Percentiles rank a stretch among this genome's conserved stretches.
phyloP scores from a whole-genome alignment of 2,329 filamentous ascomycete genomes.

The Diaporthe sp. region DNA sequence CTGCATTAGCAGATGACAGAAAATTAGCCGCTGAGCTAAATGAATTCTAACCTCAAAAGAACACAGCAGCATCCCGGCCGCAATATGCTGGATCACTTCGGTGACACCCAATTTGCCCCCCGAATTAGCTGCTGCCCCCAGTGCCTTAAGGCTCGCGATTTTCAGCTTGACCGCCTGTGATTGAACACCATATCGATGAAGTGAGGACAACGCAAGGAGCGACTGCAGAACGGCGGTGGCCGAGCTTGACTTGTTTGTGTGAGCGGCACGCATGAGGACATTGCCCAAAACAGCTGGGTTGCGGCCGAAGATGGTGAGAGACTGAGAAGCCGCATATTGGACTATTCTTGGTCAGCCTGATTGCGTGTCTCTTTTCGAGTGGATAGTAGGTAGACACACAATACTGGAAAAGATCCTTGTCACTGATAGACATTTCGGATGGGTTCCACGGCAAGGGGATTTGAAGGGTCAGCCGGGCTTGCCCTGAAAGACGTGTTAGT shows the following conservation, averaged over 20 bases:
- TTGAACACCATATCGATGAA: conserved; percentile 11
- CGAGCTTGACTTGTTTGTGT: conserved; percentile 18
- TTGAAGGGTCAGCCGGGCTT: background rate
- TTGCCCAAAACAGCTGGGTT: conserved; percentile 42
- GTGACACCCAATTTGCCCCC: background rate
- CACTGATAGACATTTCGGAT: conserved; percentile 10
- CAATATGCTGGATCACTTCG: background rate
- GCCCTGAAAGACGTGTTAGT: background rate
- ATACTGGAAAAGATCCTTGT: conserved; percentile 20
- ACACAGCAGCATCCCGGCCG: background rate
- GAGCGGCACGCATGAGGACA: conserved; percentile 44
- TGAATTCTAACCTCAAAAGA: background rate
- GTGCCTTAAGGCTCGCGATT: background rate
- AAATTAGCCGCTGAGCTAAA: background rate
- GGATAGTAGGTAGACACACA: background rate
- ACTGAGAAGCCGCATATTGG: conserved; percentile 42
- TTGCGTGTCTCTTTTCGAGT: background rate
- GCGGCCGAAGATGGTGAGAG: conserved; percentile 45
- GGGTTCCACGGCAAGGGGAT: conserved; percentile 2
- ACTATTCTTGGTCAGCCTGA: conserved; percentile 1
- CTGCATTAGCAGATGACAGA: background rate
- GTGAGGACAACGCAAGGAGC: background rate
- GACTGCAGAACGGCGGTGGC: conserved; percentile 3
- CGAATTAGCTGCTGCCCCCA: background rate
- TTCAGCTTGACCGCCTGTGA: conserved; percentile 20